phyloP scores from a whole-genome alignment of 352 stramenopile genomes.

The Phytophthora pini region DNA sequence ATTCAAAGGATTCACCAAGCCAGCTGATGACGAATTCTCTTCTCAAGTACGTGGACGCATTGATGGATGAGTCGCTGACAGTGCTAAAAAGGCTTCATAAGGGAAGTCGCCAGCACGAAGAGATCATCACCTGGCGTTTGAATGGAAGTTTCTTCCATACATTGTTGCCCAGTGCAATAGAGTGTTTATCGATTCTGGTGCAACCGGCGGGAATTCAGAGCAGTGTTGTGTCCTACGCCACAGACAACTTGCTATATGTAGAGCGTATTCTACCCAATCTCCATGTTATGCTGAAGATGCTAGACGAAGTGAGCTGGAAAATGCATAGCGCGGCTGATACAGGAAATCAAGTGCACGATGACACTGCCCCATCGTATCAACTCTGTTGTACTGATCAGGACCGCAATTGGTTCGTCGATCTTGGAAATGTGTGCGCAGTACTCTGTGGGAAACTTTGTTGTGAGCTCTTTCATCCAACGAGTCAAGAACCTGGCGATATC shows the following conservation, averaged over 20 bases:
- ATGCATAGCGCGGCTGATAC: conserved; percentile 34
- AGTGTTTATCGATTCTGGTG: conserved; percentile 49
- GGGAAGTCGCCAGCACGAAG: conserved; percentile 59
- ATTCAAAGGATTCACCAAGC: background rate
- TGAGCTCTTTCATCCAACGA: conserved; percentile 27
- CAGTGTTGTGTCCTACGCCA: background rate
- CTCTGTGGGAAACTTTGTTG: conserved; percentile 57
- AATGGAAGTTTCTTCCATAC: conserved; percentile 59
- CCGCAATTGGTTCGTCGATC: conserved; percentile 54
- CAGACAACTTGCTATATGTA: conserved; percentile 32
- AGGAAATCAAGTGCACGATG: conserved; percentile 43
- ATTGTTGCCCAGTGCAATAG: conserved; percentile 52
- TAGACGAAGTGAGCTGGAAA: conserved; percentile 74
- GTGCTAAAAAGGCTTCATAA: conserved; percentile 63
- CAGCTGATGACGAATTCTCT: conserved; percentile 38
- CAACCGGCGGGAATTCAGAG: conserved; percentile 4
- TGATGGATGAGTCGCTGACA: conserved; percentile 40
- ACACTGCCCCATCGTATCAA: background rate
- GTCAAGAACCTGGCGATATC: background rate
- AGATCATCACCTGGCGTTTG: conserved; percentile 53
- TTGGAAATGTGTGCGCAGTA: conserved; percentile 50
- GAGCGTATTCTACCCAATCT: conserved; percentile 49
- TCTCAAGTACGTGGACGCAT: conserved; percentile 45
- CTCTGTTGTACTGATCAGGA: conserved; percentile 2
- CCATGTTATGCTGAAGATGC: conserved; percentile 56